phyloP scores from a whole-genome alignment of 2,329 filamentous ascomycete species.

The Pseudovirgaria hyperparasitica region DNA sequence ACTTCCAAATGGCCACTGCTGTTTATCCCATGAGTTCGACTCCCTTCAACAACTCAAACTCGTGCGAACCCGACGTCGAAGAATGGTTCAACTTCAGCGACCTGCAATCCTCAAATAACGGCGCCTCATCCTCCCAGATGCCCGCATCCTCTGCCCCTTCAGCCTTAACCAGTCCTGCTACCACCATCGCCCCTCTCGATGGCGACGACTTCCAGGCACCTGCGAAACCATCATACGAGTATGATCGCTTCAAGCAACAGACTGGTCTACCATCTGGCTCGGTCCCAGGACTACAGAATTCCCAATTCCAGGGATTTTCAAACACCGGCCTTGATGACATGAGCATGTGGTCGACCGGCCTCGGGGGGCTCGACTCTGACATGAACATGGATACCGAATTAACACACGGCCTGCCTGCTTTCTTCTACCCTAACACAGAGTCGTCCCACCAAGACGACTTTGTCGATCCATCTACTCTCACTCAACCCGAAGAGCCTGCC shows the following conservation, averaged over 20 bases:
- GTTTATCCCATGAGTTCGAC: no score
- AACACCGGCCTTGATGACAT: conserved; percentile 58
- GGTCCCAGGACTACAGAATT: conserved; percentile 64
- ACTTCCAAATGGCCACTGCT: no score
- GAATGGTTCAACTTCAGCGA: conserved; percentile 44
- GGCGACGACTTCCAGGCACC: conserved; percentile 43
- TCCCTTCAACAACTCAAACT: conserved; percentile 25
- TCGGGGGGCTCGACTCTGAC: conserved; percentile 39
- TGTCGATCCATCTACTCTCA: conserved; percentile 63
- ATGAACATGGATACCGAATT: conserved; percentile 60
- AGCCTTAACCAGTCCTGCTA: conserved; percentile 42
- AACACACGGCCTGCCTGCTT: conserved; percentile 41
- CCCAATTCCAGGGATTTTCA: conserved; percentile 36
- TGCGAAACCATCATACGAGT: conserved; percentile 81
- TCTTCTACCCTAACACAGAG: conserved; percentile 46
- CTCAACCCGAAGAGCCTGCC: conserved; percentile 44
- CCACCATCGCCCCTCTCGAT: conserved; percentile 37
- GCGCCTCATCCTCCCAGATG: conserved; percentile 35
- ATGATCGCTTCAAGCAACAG: conserved; percentile 90
- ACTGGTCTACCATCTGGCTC: conserved; percentile 83
- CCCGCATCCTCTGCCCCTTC: conserved; percentile 37
- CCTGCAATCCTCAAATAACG: conserved; percentile 46
- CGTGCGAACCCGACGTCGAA: conserved; percentile 27
- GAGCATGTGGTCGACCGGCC: conserved; percentile 44
- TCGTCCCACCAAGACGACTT: conserved; percentile 37